A percentile compares a stretch with the other conserved stretches of the same genome.
These are phyloP conservation scores for Phytophthora megakarya DNA, from an alignment of 352 stramenopile genomes.

Conservation along the genomic window DNA sequence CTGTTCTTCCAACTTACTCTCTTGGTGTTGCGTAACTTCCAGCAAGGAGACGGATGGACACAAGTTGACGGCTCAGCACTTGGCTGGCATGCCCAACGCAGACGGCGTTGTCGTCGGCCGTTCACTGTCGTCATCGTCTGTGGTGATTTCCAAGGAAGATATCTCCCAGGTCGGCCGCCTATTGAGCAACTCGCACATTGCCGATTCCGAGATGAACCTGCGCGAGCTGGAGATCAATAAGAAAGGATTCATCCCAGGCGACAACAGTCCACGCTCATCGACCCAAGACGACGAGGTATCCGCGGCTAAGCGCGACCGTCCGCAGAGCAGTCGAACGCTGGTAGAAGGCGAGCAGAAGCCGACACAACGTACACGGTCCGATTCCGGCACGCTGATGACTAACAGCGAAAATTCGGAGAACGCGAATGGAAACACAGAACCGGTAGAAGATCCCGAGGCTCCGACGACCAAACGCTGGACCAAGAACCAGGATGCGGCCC, in stretches of 20 bases:
- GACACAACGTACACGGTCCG: slow-evolving; percentile 60
- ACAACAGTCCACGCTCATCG: slow-evolving; percentile 10
- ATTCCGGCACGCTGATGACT: slow-evolving; percentile 27
- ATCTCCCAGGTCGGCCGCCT: slow-evolving; percentile 69
- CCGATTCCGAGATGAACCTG: slow-evolving; percentile 78
- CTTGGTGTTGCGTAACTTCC: slow-evolving; percentile 2
- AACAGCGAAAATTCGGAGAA: slow-evolving; percentile 39
- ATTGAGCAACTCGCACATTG: slow-evolving; percentile 81
- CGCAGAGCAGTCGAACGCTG: slow-evolving; percentile 66
- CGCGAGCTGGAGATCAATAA: slow-evolving; percentile 81
- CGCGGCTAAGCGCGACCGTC: slow-evolving; percentile 70
- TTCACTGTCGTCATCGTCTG: slow-evolving; percentile 71
- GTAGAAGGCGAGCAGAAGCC: slow-evolving; percentile 68
- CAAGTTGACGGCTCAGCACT: slow-evolving; percentile 38
- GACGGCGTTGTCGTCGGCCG: slow-evolving; percentile 38
- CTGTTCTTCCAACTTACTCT: background rate
- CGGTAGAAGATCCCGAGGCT: slow-evolving; percentile 64
- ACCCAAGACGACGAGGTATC: slow-evolving; percentile 41
- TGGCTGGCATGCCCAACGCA: slow-evolving; percentile 43
- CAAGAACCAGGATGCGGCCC: slow-evolving; percentile 82
- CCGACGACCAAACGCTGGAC: slow-evolving; percentile 89
- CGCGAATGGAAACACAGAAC: slow-evolving; percentile 41
- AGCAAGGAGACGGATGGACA: slow-evolving; percentile 55
- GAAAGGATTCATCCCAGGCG: slow-evolving; percentile 47
- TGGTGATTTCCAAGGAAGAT: slow-evolving; percentile 83